Percentiles rank a stretch among this genome's conserved stretches.
phyloP scores from a whole-genome alignment of 2,329 filamentous ascomycete species.

The Penicillium sp. region DNA sequence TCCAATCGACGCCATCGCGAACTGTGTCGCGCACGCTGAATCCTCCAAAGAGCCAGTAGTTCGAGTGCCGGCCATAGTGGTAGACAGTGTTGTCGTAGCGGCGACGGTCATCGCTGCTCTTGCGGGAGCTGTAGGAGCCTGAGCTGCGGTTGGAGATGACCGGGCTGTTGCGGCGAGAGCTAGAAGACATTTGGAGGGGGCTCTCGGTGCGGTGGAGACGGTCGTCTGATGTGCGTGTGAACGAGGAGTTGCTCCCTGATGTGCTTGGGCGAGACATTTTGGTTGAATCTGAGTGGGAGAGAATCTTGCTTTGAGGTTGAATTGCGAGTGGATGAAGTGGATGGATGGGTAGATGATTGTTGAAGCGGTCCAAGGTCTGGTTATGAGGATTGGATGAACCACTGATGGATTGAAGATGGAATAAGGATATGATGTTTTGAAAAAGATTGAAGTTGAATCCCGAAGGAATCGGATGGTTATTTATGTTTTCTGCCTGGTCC shows the following conservation, averaged over 20 bases:
- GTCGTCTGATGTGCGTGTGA: constrained; percentile 2
- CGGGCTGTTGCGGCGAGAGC: constrained; percentile 22
- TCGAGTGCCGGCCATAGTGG: constrained; percentile 55
- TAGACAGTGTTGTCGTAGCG: constrained; percentile 48
- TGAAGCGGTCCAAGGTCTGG: neutral
- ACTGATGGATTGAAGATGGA: neutral
- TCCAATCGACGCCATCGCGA: constrained; percentile 45
- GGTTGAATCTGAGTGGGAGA: constrained; percentile 8
- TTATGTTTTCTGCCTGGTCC: constrained; percentile 3
- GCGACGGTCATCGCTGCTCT: constrained; percentile 40
- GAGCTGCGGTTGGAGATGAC: constrained; percentile 19
- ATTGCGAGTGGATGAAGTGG: constrained; percentile 18
- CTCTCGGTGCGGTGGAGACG: constrained; percentile 23
- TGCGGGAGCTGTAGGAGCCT: constrained; percentile 29
- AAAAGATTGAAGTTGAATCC: neutral
- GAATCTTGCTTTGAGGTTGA: constrained; percentile 12
- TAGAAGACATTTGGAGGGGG: constrained; percentile 28
- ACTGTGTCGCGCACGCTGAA: constrained; percentile 54
- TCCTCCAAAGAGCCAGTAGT: constrained; percentile 58
- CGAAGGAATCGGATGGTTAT: neutral
- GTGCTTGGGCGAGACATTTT: constrained; percentile 12
- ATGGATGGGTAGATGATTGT: constrained; percentile 9
- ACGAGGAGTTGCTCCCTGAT: constrained; percentile 15
- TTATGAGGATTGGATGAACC: neutral
- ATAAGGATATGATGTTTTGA: constrained; percentile 5